Base-by-base conservation (phyloP, 306 rosid species). In the Vigna reflexopilosa region DNA sequence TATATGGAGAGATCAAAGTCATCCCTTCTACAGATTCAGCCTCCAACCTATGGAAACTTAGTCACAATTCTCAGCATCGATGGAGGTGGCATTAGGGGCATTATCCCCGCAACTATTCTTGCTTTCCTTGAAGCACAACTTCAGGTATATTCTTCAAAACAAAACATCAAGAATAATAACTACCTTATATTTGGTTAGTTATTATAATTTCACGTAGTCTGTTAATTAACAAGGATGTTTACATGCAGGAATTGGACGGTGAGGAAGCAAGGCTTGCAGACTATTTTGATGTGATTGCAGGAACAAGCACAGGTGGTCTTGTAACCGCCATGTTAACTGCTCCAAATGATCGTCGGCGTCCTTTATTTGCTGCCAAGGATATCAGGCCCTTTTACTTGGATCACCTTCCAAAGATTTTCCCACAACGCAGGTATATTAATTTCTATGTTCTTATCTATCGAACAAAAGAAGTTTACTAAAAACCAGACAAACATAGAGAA, bases 41-140 rank as follows among this genome's bases (percentile, higher is more conserved):
- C 96, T 44, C 96, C 93, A 20, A 88, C 89, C 28, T 84, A 76
- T 61, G 96, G 93, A 57, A 85, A 89, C 70, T 83, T 85, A 2
- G 80, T 93, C 9, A 91, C 94, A 12, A 56, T 91, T 63, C 83
- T 94, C 7, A 91, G 94, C 86, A 91, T 94, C 5, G 98, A 94
- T 73, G 98, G 97, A 2, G 97, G 96, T 45, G 97, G 97, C 7
- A 86, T 91, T 17, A 86, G 97, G 75, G 97, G 96, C 9, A 79
- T 90, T 58, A 93, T 93, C 50, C 92, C 98, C 0, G 95, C 90
- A 20, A 78, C 85, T 14, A 82, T 90, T 49, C 87, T 93, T 42
- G 75, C 49, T 44, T 93, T 83, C 56, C 85, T 92, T 13, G 90
- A 92, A 82, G 77, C 80, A 0, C 83, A 93, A 72, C 97, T 93